Conservation (phyloP, 2,329 filamentous ascomycete species). For the Clarireedia paspali region DNA sequence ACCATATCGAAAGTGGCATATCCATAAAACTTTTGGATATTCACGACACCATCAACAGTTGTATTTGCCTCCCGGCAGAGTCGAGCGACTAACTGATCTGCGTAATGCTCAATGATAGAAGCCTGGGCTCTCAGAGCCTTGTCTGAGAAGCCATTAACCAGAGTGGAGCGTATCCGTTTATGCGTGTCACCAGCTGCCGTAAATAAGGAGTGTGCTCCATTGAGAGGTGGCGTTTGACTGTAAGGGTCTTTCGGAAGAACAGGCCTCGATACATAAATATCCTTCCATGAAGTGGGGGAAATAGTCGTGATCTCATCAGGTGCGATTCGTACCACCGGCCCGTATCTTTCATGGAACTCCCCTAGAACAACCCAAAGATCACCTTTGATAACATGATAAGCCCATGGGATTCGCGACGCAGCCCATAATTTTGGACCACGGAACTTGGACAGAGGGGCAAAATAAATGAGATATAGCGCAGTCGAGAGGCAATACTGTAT, state of each 20-base stretch:
- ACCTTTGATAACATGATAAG: slow-evolving; percentile 3
- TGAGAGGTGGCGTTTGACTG: background rate
- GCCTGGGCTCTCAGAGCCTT: slow-evolving; percentile 27
- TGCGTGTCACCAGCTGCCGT: slow-evolving; percentile 14
- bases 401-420: slow-evolving; percentile 6
- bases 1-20: slow-evolving; percentile 33
- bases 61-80: background rate
- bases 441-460: slow-evolving; percentile 28
- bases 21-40: slow-evolving; percentile 30
- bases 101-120: slow-evolving; percentile 15
- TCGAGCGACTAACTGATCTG: slow-evolving; percentile 6
- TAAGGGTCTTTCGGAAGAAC: background rate
- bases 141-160: slow-evolving; percentile 27
- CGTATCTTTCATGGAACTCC: slow-evolving; percentile 23
- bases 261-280: background rate
- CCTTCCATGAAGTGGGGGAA: background rate
- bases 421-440: slow-evolving; percentile 24
- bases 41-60: background rate
- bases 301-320: slow-evolving; percentile 27
- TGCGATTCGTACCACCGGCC: slow-evolving; percentile 24
- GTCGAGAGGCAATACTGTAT: background rate
- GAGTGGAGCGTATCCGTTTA: slow-evolving; percentile 18
- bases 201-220: background rate
- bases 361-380: slow-evolving; percentile 3
- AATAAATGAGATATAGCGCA: slow-evolving; percentile 12